Percentiles rank a stretch among this genome's conserved stretches.
Conservation (phyloP, 2,329 filamentous ascomycete genomes). For the Beauveria asiatica region DNA sequence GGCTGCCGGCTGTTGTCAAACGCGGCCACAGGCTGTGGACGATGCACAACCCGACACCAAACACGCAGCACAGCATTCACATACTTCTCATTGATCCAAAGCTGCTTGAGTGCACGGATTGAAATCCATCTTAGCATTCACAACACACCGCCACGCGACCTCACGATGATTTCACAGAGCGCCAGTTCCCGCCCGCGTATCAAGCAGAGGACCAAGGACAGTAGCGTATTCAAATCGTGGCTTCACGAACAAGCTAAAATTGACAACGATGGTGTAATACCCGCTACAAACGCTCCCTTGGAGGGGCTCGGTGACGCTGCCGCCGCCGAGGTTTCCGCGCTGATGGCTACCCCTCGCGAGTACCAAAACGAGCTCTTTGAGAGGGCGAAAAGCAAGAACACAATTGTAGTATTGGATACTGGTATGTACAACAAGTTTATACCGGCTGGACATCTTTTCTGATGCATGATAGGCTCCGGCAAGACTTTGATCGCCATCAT, state of each 20-base stretch:
- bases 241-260: background rate
- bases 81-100: no score
- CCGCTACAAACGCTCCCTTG: background rate
- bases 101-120: no score
- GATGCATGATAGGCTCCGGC: conserved; percentile 57
- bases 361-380: conserved; percentile 93
- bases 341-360: conserved; percentile 60
- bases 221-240: background rate
- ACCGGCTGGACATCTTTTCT: background rate
- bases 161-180: background rate
- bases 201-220: background rate
- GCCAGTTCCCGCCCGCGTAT: background rate
- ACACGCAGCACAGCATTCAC: background rate
- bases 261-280: background rate
- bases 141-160: background rate
- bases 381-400: conserved; percentile 73
- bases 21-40: background rate
- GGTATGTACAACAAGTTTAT: conserved; percentile 34
- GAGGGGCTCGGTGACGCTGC: background rate
- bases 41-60: background rate
- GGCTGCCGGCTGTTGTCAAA: background rate
- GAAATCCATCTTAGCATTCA: background rate
- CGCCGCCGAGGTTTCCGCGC: background rate
- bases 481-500: conserved; percentile 95
- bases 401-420: conserved; percentile 90